A percentile compares a stretch with the other conserved stretches of the same genome.
These are phyloP conservation scores for Syzygium grande DNA, from an alignment of 345 rosid genomes.

Conservation along the genomic window DNA sequence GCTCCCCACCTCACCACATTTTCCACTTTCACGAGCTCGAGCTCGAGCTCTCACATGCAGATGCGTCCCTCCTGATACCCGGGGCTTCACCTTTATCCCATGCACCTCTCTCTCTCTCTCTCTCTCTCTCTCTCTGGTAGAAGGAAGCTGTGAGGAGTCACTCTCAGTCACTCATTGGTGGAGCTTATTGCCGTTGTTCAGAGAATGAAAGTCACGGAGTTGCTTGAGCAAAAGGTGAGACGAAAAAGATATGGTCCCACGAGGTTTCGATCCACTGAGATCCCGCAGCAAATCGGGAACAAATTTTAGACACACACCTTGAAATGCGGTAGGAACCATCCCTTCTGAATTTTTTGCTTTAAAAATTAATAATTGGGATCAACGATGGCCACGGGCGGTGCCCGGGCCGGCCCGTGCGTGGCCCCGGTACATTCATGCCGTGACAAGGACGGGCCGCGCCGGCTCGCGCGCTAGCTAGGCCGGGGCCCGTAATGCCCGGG, in stretches of 20 bases:
- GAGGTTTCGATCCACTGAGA: background rate
- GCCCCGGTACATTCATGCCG: background rate
- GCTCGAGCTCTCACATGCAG: background rate
- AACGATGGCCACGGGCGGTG: background rate
- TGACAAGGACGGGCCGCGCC: background rate
- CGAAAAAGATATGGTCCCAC: background rate
- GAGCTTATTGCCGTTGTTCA: background rate
- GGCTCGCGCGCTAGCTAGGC: background rate
- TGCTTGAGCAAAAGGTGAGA: background rate
- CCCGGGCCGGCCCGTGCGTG: background rate
- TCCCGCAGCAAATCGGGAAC: background rate
- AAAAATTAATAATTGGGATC: background rate
- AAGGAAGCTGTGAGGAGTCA: background rate
- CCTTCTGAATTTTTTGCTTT: background rate
- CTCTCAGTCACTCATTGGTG: background rate
- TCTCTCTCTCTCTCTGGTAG: background rate
- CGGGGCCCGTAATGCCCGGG: background rate
- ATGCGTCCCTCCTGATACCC: background rate
- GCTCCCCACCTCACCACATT: constrained; percentile 8
- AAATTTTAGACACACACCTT: background rate
- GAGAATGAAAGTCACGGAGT: background rate
- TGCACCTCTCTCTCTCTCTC: background rate
- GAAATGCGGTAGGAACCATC: background rate
- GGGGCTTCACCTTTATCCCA: constrained; percentile 5
- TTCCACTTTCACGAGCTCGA: constrained; percentile 3